Conservation (phyloP, 2,329 filamentous ascomycete genomes). For the Aspergillus persii region DNA sequence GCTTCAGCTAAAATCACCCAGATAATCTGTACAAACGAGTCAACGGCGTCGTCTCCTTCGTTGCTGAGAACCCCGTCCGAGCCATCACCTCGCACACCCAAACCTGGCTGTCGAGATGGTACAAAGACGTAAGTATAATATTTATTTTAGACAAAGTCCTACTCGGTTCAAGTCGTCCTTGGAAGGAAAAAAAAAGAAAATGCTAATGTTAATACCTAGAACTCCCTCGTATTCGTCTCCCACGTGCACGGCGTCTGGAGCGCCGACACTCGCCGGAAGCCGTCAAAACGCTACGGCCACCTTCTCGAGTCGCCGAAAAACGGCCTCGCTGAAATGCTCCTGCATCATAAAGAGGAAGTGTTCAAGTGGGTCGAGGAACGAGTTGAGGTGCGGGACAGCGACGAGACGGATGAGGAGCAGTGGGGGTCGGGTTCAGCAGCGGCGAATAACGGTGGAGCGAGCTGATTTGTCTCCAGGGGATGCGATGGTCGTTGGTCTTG, state of each 20-base stretch:
- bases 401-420: slow-evolving; percentile 28
- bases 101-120: slow-evolving; percentile 72
- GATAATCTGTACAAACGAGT: slow-evolving; percentile 65
- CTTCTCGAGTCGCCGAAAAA: slow-evolving; percentile 47
- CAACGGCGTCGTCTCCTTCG: slow-evolving; percentile 74
- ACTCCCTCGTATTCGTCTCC: slow-evolving; percentile 77
- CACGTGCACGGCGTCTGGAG: slow-evolving; percentile 73
- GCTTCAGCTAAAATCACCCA: slow-evolving; percentile 15
- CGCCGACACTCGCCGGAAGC: slow-evolving; percentile 56
- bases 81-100: slow-evolving; percentile 76
- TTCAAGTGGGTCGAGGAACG: slow-evolving; percentile 46
- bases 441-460: slow-evolving; percentile 12
- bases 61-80: slow-evolving; percentile 69
- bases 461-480: not conserved
- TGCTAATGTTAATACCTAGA: slow-evolving; percentile 32
- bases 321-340: slow-evolving; percentile 57
- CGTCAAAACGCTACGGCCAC: slow-evolving; percentile 57
- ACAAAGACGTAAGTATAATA: slow-evolving; percentile 59
- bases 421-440: slow-evolving; percentile 5
- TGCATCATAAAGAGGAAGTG: slow-evolving; percentile 52
- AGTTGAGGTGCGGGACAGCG: slow-evolving; percentile 24
- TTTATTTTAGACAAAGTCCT: no score
- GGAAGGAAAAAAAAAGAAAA: not conserved
- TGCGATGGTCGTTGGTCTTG: no score
- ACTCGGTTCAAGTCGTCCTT: no score